Percentiles rank a stretch among this genome's conserved stretches.
Evolutionary conservation across 1,284 basidiomycete species (phyloP).

Genomic region (Naganishia liquefaciens): DNA sequence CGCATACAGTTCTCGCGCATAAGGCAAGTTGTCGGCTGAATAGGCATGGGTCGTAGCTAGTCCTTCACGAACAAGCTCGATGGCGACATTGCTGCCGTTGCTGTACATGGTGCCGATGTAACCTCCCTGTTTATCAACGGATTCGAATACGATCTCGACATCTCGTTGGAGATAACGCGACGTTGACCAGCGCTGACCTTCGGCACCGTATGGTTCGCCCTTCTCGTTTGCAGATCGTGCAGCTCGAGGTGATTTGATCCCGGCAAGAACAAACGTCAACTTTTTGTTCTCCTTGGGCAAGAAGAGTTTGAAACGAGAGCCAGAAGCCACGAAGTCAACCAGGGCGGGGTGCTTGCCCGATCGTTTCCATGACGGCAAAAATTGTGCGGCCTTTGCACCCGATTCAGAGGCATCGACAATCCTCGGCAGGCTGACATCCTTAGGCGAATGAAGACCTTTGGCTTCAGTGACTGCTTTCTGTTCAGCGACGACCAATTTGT

Average conservation of each 20-base stretch:
- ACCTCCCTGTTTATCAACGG: conserved; percentile 89
- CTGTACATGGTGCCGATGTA: conserved; percentile 88
- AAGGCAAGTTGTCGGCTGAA: conserved; percentile 78
- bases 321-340: conserved; percentile 90
- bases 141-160: conserved; percentile 86
- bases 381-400: conserved; percentile 72
- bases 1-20: conserved; percentile 74
- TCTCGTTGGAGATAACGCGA: conserved; percentile 89
- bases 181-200: conserved; percentile 78
- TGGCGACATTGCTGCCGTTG: conserved; percentile 76
- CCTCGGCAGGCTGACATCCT: conserved; percentile 68
- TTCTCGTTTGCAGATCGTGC: conserved; percentile 80
- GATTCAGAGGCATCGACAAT: conserved; percentile 90
- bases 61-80: conserved; percentile 80
- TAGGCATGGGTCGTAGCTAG: conserved; percentile 80
- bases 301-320: conserved; percentile 89
- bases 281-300: conserved; percentile 90
- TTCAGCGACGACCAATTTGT: conserved; percentile 93
- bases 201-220: conserved; percentile 81
- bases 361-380: conserved; percentile 89
- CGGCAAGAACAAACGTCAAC: conserved; percentile 81
- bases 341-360: conserved; percentile 77
- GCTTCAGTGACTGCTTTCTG: conserved; percentile 75
- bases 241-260: conserved; percentile 78
- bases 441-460: conserved; percentile 90